Evolutionary conservation across 495 filamentous ascomycete genomes (phyloP), one percentile per base, ranked within the genome.

Genomic region (Cladorrhinum samala): DNA sequence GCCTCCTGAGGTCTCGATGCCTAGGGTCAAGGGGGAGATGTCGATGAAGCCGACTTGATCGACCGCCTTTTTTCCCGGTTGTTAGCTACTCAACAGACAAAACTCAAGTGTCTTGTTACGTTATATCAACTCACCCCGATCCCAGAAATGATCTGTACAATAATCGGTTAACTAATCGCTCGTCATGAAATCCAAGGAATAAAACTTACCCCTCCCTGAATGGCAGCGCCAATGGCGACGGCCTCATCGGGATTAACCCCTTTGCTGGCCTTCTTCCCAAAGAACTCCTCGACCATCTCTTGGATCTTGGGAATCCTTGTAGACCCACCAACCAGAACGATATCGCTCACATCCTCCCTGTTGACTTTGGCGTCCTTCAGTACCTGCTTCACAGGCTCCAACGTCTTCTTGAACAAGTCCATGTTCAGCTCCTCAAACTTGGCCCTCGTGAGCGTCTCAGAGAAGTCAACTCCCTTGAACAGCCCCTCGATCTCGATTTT

Each of bases 401-500:
- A 81, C 56, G 92, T 96, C 77, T 85, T 87, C 79, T 88, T 89
- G 78, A 96, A 96, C 59, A 96, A 82, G 71, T 91, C 90, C 62
- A 87, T 84, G 79, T 95, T 96, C 54, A 96, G 76, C 73, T 96
- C 90, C 69, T 96, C 93, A 69, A 96, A 98, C 77, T 92, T 94
- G 71, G 91, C 91, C 45, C 92, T 83, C 65, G 92, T 96, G 40
- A 97, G 81, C 45, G 89, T 95, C 81, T 96, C 91, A 44, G 86
- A 89, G 77, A 96, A 95, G 67, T 96, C 93, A 54, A 91, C 80
- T 66, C 93, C 92, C 53, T 89, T 80, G 72, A 86, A 83, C 82
- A 98, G 91, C 54, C 88, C 83, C 68, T 96, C 93, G 51, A 98
- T 94, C 74, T 96, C 93, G 57, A 96, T 88, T 61, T 88, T 85